These are phyloP conservation scores for Selenicereus undatus DNA, from an alignment of 148 eudicot genomes.

Conservation along the genomic window DNA sequence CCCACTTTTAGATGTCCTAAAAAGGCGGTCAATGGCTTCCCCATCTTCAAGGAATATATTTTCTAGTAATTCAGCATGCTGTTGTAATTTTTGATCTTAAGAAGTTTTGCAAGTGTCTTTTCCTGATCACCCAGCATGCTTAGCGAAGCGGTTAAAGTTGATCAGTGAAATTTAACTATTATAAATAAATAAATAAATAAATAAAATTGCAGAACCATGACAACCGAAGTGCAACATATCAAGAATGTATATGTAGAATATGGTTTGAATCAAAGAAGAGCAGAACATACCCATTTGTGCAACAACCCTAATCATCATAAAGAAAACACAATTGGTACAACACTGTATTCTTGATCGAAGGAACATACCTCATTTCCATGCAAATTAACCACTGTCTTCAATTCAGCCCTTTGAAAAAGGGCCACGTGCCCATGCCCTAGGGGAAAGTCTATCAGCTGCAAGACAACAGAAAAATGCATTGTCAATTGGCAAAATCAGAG, in stretches of 20 bases:
- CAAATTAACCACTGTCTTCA: slow-evolving; percentile 55
- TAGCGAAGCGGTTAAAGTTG: not conserved
- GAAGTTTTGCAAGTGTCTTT: not conserved
- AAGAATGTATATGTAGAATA: not conserved
- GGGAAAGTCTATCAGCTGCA: slow-evolving; percentile 60
- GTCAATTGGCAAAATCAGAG: slow-evolving; percentile 1
- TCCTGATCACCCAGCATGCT: not conserved
- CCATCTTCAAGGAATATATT: not conserved
- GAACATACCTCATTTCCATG: slow-evolving; percentile 57
- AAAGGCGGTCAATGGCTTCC: not conserved
- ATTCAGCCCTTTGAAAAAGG: slow-evolving; percentile 63
- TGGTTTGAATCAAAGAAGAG: not conserved
- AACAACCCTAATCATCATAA: not conserved
- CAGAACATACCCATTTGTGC: not conserved
- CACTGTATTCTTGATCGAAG: not conserved
- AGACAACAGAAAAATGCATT: slow-evolving; percentile 19
- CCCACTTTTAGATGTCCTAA: not conserved
- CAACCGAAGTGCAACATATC: not conserved
- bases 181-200: not conserved
- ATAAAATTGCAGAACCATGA: too few relatives aligned
- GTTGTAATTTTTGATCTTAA: not conserved
- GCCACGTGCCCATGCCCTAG: slow-evolving; percentile 49
- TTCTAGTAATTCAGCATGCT: not conserved
- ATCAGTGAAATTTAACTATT: not conserved
- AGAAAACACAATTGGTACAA: not conserved